Evolutionary conservation across 345 rosid genomes (phyloP).

Genomic region (Orychophragmus violaceus): DNA sequence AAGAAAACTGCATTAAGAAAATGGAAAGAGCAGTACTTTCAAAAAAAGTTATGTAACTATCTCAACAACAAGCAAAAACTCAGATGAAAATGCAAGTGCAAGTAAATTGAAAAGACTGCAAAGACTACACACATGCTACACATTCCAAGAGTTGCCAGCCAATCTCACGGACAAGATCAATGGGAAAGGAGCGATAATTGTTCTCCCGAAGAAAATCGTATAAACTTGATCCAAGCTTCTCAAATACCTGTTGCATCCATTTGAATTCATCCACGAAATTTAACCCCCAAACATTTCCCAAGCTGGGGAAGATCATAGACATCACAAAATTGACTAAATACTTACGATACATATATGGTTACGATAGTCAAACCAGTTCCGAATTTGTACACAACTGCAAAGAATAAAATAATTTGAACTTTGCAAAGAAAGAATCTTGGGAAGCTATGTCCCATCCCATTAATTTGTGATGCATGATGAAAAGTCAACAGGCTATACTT

Average conservation of each 20-base stretch:
- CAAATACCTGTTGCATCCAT: slow-evolving; percentile 94
- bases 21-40: neutral
- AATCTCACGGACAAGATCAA: slow-evolving; percentile 98
- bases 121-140: slow-evolving; percentile 97
- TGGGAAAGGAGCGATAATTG: slow-evolving; percentile 96
- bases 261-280: slow-evolving; percentile 60
- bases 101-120: slow-evolving; percentile 40
- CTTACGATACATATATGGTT: slow-evolving; percentile 99
- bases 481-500: slow-evolving; percentile 29
- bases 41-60: neutral
- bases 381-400: slow-evolving; percentile 99
- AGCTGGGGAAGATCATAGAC: slow-evolving; percentile 58
- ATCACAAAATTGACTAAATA: slow-evolving; percentile 49
- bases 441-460: slow-evolving; percentile 7
- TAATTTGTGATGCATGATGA: slow-evolving; percentile 8
- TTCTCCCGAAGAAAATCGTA: slow-evolving; percentile 97
- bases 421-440: slow-evolving; percentile 15
- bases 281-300: slow-evolving; percentile 56
- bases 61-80: slow-evolving; percentile 19
- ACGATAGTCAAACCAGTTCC: slow-evolving; percentile 99
- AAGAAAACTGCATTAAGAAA: neutral
- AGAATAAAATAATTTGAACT: slow-evolving; percentile 80
- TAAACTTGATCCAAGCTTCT: slow-evolving; percentile 99
- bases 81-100: slow-evolving; percentile 16
- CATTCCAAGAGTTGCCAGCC: slow-evolving; percentile 99